Evolutionary conservation across 129 eudicot genomes (phyloP), one percentile per base, ranked within the genome.

Genomic region (Glebionis coronaria): DNA sequence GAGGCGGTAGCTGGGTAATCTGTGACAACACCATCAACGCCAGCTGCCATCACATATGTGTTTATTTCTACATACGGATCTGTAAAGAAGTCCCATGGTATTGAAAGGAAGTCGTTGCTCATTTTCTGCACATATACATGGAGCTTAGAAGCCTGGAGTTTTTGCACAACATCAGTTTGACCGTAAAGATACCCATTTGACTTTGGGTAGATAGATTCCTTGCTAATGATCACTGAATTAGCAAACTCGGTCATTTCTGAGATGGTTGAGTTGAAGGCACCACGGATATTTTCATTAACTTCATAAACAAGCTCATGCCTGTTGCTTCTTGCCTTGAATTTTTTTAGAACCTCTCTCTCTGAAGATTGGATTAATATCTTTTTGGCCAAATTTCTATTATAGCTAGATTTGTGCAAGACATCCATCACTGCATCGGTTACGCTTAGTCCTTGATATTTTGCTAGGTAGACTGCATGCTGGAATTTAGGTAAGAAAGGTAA

Each of bases 381-480:
- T 71, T 84, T 81, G 21, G 42, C 42, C 42, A 35, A 35, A 35
- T 35, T 35, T 9, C 42, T 35, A 35, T 71, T 80, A 21, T 63
- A 83, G 54, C 80, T 83, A 29, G 86, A 69, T 42, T 56, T 77
- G 12, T 58, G 65, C 47, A 88, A 69, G 50, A 82, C 81, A 35
- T 75, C 82, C 60, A 76, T 59, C 56, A 88, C 95, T 5, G 86
- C 84, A 68, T 72, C 84, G 1, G 74, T 76, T 45, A 88, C 75
- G 50, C 76, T 81, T 67, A 88, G 55, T 16, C 91, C 85, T 61
- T 76, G 76, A 1, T 80, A 49, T 52, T 46, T 45, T 49, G 91
- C 95, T 12, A 88, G 82, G 78, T 84, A 84, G 16, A 67, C 80
- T 47, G 91, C 97, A 76, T 90, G 78, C 94, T 89, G 85, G 45